Evolutionary conservation across 1,284 basidiomycete species (phyloP), one percentile per base, ranked within the genome.

Genomic region (Puccinia sorghi): DNA sequence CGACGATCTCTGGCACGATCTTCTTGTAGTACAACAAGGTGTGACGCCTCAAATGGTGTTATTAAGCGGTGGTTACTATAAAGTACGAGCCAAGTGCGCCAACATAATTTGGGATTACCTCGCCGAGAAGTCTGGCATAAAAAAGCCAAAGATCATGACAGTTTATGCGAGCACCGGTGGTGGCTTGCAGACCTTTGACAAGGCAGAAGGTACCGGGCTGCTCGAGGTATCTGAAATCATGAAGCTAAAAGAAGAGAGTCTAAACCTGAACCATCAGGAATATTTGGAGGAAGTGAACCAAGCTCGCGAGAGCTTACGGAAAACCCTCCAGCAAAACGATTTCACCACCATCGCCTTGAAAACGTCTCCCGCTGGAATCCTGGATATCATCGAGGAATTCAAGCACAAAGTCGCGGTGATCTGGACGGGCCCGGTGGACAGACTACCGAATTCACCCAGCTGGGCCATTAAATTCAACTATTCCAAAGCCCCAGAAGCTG

Each of bases 311-410:
- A 56, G 22, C 4, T 56, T 71, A 37, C 20, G 39, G 25, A 22
- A 39, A 71, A 56, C 37, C n/a, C 69, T 71, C 11, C 2, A 56
- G 17, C 11, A 71, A 3, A 71, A 71, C 50, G 52, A 71, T 41
- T 71, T 71, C 37, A 71, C 69, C 8, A 43, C 37, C 50, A 54
- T 71, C 20, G 27, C 32, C 48, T 37, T 71, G 52, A 71, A 71
- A 57, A 54, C 69, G 50, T 25, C 69, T 25, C 69, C 69, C 25
- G 48, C 48, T 17, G 52, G 52, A 56, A 56, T 71, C 13, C 32
- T 48, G 1, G 52, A 56, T 11, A 41, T 71, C 37, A 13, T 71
- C 48, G 13, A 71, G 37, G 37, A 56, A 52, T 71, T 37, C 69
- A 39, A 71, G n/a, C 5, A 56, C 27, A 71, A 71, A 56, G 15